Conservation (phyloP, 345 rosid genomes). For the Combretum micranthum region DNA sequence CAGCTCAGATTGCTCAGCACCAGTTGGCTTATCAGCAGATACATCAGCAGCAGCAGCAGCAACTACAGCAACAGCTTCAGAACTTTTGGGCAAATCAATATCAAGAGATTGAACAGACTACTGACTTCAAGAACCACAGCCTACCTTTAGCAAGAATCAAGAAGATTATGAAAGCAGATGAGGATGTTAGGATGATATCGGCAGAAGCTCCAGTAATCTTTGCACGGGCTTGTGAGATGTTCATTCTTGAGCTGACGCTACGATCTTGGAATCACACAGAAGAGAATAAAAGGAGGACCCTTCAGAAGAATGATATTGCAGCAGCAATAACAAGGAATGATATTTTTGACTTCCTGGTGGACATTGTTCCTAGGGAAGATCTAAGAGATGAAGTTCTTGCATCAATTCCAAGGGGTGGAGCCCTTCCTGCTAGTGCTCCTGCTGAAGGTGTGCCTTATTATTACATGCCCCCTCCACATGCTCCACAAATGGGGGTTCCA, state of each 20-base stretch:
- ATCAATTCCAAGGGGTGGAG: not conserved
- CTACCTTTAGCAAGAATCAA: conserved; percentile 27
- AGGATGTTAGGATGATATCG: conserved; percentile 1
- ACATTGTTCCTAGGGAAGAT: conserved; percentile 4
- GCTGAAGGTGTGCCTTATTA: not conserved
- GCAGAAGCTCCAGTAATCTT: not conserved
- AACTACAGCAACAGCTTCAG: conserved; percentile 24
- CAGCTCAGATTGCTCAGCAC: conserved; percentile 8
- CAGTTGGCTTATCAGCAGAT: conserved; percentile 24
- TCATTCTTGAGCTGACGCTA: conserved; percentile 21
- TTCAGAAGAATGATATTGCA: conserved; percentile 26
- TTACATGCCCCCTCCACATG: not conserved
- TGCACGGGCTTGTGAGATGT: conserved; percentile 1
- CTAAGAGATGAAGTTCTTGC: not conserved
- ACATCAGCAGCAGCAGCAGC: conserved; percentile 28
- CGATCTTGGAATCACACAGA: conserved; percentile 31
- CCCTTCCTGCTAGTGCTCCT: not conserved
- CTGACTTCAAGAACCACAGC: conserved; percentile 25
- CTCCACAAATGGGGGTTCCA: not conserved
- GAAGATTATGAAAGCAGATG: conserved; percentile 9
- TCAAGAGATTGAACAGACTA: conserved; percentile 23
- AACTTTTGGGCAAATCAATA: conserved; percentile 26
- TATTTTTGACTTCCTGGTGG: conserved; percentile 1
- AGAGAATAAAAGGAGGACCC: conserved; percentile 25
- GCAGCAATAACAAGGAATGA: conserved; percentile 13